Evolutionary conservation across 108 stramenopile species (phyloP), one percentile per base, ranked within the genome.

Genomic region (Parmales sp.): DNA sequence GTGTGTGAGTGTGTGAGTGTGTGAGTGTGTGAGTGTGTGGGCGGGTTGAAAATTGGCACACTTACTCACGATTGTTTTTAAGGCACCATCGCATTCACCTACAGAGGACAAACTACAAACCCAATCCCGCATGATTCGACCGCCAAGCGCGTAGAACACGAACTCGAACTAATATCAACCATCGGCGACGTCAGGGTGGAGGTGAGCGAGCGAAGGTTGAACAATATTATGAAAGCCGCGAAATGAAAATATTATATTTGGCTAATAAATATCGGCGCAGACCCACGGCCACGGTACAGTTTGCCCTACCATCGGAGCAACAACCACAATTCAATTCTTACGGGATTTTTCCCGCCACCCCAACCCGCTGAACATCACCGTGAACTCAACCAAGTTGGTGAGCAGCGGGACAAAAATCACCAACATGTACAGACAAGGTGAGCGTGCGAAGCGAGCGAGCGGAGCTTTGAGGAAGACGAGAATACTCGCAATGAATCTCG

Each of bases 121-220:
- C 5, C 5, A 29, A 67, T 67, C 20, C 66, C 66, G 18, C 48
- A 41, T 36, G 45, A 67, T 36, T 7, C 2, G 1, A 28, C 39
- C 31, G 43, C 43, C 39, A 36, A 11, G 18, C 39, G n/a, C 2
- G 29, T 67, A 1, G 31, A 67, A n/a, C 8, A 46, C 2, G 28
- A 34, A 4, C 45, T 67, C 20, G 22, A 67, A 18, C 31, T 16
- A 18, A 22, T 67, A 7, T 13, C n/a, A 1, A 29, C 7, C 16
- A 34, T 67, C 26, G 31, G 26, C 37, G 66, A 46, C 45, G 66
- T 67, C 26, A 28, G 45, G 34, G 44, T 67, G n/a, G 7, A 11
- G 11, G 36, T 34, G 28, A 11, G n/a, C 5, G 28, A 26, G 36
- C 29, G 36, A 1, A 34, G 0, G n/a, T n/a, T n/a, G n/a, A n/a